Conservation (phyloP, 306 rosid genomes). For the Cucumis cinereus region DNA sequence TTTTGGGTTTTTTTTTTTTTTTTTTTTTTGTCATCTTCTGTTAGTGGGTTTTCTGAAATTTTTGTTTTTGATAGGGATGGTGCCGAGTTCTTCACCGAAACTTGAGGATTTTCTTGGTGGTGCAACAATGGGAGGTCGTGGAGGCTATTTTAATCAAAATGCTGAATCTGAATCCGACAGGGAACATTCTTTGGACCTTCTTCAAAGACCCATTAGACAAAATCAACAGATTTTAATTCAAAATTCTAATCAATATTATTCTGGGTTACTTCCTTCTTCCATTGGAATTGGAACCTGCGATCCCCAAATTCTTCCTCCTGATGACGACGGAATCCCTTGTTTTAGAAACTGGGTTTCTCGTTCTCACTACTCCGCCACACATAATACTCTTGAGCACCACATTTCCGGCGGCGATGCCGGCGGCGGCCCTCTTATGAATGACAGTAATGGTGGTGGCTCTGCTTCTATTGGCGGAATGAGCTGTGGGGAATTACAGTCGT, state of each 20-base stretch:
- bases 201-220: constrained; percentile 23
- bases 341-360: constrained; percentile 8
- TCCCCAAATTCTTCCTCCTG: not conserved
- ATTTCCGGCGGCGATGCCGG: not conserved
- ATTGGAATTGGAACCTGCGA: not conserved
- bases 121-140: constrained; percentile 34
- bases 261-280: constrained; percentile 18
- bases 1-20: no score
- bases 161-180: constrained; percentile 29
- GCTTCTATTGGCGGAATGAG: constrained; percentile 24
- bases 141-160: constrained; percentile 44
- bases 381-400: constrained; percentile 1
- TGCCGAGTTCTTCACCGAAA: constrained; percentile 67
- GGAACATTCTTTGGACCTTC: constrained; percentile 29
- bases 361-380: not conserved
- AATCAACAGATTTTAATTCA: constrained; percentile 15
- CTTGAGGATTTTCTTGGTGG: constrained; percentile 85
- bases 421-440: not conserved
- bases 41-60: no score
- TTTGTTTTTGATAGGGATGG: constrained; percentile 27
- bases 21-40: not conserved
- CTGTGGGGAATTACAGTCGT: constrained; percentile 42
- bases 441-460: not conserved
- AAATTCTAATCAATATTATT: constrained; percentile 29
- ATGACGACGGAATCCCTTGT: not conserved